Conservation (phyloP, 257 asterid genomes). For the Ballota nigra region DNA sequence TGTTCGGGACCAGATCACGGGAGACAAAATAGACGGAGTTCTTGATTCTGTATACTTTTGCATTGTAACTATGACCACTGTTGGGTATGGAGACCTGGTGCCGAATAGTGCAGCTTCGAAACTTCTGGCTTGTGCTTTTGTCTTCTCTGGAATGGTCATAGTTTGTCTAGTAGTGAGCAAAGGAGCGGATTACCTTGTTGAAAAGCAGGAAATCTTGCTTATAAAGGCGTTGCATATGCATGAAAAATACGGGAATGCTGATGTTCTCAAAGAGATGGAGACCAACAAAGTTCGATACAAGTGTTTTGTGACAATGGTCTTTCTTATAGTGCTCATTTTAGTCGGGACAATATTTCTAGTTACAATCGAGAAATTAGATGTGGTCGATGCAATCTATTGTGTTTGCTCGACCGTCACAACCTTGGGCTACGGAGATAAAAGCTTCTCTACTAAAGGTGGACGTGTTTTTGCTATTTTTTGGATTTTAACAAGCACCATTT, state of each 20-base stretch:
- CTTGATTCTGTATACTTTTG: slow-evolving; percentile 90
- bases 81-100: slow-evolving; percentile 93
- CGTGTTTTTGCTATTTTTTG: slow-evolving; percentile 82
- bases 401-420: slow-evolving; percentile 86
- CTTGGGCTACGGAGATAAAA: slow-evolving; percentile 89
- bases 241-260: slow-evolving; percentile 37
- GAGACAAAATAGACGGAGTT: slow-evolving; percentile 54
- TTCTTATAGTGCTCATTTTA: slow-evolving; percentile 48
- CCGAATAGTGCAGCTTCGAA: slow-evolving; percentile 60
- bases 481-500: slow-evolving; percentile 73
- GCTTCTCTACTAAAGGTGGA: slow-evolving; percentile 82
- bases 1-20: slow-evolving; percentile 53
- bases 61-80: slow-evolving; percentile 95
- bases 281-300: slow-evolving; percentile 56
- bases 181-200: slow-evolving; percentile 85
- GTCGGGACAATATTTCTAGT: slow-evolving; percentile 55
- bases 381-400: slow-evolving; percentile 76
- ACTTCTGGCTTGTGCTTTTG: slow-evolving; percentile 79
- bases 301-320: slow-evolving; percentile 33
- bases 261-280: slow-evolving; percentile 56
- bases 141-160: slow-evolving; percentile 88
- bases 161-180: slow-evolving; percentile 59
- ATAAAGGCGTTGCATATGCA: slow-evolving; percentile 59
- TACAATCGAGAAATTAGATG: slow-evolving; percentile 54
- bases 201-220: slow-evolving; percentile 68